Conservation (phyloP, 495 filamentous ascomycete genomes). For the Aspergillus egyptiacus region DNA sequence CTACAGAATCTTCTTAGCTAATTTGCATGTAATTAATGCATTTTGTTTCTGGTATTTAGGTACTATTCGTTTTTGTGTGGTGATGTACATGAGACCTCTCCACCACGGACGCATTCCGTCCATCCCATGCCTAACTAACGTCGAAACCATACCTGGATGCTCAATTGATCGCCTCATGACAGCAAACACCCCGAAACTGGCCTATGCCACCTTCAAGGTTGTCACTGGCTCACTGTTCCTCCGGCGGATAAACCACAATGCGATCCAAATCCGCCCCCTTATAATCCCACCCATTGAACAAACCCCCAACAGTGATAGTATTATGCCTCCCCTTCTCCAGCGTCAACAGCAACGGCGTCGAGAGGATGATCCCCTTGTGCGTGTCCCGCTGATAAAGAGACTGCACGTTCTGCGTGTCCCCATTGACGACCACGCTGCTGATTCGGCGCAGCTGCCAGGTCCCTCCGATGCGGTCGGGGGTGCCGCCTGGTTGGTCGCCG, state of each 20-base stretch:
- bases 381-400: slow-evolving; percentile 24
- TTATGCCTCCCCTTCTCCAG: slow-evolving; percentile 22
- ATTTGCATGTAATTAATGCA: too few relatives aligned
- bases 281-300: slow-evolving; percentile 21
- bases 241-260: slow-evolving; percentile 23
- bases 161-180: too few relatives aligned
- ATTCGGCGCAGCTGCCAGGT: slow-evolving; percentile 25
- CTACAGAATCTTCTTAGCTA: too few relatives aligned
- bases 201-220: too few relatives aligned
- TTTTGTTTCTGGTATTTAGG: too few relatives aligned
- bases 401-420: slow-evolving; percentile 16
- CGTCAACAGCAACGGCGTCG: slow-evolving; percentile 21
- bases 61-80: too few relatives aligned
- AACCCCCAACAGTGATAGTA: slow-evolving; percentile 20
- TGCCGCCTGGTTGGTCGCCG: slow-evolving; percentile 25
- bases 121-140: too few relatives aligned
- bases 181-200: too few relatives aligned
- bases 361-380: slow-evolving; percentile 26
- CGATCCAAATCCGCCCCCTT: slow-evolving; percentile 25
- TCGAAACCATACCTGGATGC: too few relatives aligned
- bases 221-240: too few relatives aligned
- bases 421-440: slow-evolving; percentile 24
- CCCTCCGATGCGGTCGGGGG: slow-evolving; percentile 22
- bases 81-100: too few relatives aligned
- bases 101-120: too few relatives aligned